Conservation (phyloP, 73 alveolate genomes). For the Uronychia setigera region DNA sequence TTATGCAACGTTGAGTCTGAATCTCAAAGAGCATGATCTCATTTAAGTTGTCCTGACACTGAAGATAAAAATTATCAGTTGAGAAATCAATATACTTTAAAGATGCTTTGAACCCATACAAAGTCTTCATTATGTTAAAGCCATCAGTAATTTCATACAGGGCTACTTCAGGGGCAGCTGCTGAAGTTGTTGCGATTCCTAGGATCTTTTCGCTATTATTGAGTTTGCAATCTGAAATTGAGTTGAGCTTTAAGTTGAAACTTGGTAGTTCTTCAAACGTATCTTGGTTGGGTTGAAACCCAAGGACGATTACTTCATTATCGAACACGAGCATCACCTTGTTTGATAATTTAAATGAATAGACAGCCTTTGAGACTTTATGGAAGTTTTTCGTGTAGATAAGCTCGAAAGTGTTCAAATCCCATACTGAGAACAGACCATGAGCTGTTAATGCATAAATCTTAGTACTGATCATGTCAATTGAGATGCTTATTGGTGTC, state of each 20-base stretch:
- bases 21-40: conserved; percentile 77
- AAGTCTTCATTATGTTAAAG: conserved; percentile 62
- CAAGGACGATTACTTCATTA: conserved; percentile 71
- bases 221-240: conserved; percentile 65
- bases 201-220: conserved; percentile 59
- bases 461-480: conserved; percentile 56
- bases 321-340: conserved; percentile 78
- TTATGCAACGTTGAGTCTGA: conserved; percentile 52
- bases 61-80: conserved; percentile 80
- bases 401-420: conserved; percentile 64
- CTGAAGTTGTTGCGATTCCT: conserved; percentile 75
- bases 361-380: conserved; percentile 63
- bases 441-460: conserved; percentile 67
- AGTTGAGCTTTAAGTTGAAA: conserved; percentile 38
- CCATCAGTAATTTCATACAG: conserved; percentile 72
- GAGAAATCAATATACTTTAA: conserved; percentile 83
- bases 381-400: conserved; percentile 57
- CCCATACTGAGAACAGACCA: conserved; percentile 88
- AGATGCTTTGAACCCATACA: conserved; percentile 66
- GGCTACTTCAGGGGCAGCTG: conserved; percentile 77
- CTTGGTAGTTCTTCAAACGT: conserved; percentile 52
- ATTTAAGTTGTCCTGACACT: conserved; percentile 79
- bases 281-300: conserved; percentile 26
- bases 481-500: conserved; percentile 65
- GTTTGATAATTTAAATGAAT: conserved; percentile 76